Base-by-base conservation (phyloP, 345 rosid species). In the Capsella bursapastoris region DNA sequence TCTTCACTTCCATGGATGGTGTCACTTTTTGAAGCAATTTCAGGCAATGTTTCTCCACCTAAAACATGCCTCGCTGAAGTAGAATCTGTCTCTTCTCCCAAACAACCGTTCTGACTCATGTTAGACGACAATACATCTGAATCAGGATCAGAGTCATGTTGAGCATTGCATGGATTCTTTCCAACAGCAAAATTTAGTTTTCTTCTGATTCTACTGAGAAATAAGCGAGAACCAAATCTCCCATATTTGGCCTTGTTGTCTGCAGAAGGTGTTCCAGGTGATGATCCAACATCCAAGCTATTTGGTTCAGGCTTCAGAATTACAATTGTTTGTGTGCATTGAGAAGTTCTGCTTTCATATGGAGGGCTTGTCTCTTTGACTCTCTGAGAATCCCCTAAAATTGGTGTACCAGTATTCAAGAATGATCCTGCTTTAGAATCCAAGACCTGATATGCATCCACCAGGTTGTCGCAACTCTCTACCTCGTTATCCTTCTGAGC, bases 401-500 rank as follows among this genome's bases (percentile, higher is more conserved):
- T 3, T 15, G 53, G 53, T 8, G 52, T 48, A 48, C 25, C 52
- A 3, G 1, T 29, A 47, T 56, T 29, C 38, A 53, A 35, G n/a
- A 49, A 72, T 87, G 87, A 70, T 78, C 87, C 97, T 80, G 85
- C 92, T 59, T 88, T 90, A 40, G 88, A 86, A 85, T 82, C 83
- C 57, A 84, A 80, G 71, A 77, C 73, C 74, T 84, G 87, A 71
- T 88, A 88, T 3, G 91, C 88, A 72, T 89, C 91, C 77, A 73
- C 74, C 15, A 86, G 72, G 77, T 86, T 92, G 63, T 66, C 38
- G 61, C 55, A 66, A 27, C 50, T 68, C 51, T 45, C 64, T 12
- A 7, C 52, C 78, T 90, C 97, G 37, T 77, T 86, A 53, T 83
- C 84, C 76, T 87, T 85, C 66, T 87, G 93, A 78, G 84, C 85